Evolutionary conservation across 352 stramenopile genomes (phyloP).

Genomic region (Phytophthora crassamura): DNA sequence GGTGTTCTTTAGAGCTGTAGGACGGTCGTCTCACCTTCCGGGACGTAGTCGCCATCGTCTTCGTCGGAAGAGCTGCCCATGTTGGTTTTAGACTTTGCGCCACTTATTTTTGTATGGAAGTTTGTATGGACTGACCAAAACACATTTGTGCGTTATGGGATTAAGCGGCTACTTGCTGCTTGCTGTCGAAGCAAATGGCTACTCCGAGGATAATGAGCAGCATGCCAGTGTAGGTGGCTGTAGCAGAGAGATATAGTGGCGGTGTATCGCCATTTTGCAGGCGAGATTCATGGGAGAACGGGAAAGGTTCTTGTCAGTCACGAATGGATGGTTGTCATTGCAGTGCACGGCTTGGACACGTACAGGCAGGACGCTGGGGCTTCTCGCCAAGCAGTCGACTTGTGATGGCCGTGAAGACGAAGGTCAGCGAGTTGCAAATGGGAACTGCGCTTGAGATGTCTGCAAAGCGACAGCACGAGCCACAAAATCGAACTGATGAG

Average conservation of each 20-base stretch:
- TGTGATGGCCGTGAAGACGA: slow-evolving; percentile 88
- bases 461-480: slow-evolving; percentile 15
- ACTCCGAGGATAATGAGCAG: slow-evolving; percentile 67
- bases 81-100: slow-evolving; percentile 2
- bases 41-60: slow-evolving; percentile 77
- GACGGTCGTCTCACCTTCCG: slow-evolving; percentile 44
- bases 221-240: slow-evolving; percentile 74
- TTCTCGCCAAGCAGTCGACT: slow-evolving; percentile 79
- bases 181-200: slow-evolving; percentile 75
- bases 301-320: not conserved
- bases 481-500: not conserved
- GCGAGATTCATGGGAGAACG: not conserved
- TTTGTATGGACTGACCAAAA: slow-evolving; percentile 16
- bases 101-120: slow-evolving; percentile 10
- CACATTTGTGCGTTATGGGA: too few relatives aligned
- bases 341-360: slow-evolving; percentile 16
- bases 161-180: slow-evolving; percentile 21
- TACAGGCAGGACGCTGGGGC: slow-evolving; percentile 73
- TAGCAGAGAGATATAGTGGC: not conserved
- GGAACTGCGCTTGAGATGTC: slow-evolving; percentile 88
- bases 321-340: not conserved
- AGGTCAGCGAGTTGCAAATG: slow-evolving; percentile 90
- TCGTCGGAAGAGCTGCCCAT: slow-evolving; percentile 71
- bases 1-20: too few relatives aligned
- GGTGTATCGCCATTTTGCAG: not conserved